Base-by-base conservation (phyloP, 2,329 filamentous ascomycete species). In the Trichoderma sp. region DNA sequence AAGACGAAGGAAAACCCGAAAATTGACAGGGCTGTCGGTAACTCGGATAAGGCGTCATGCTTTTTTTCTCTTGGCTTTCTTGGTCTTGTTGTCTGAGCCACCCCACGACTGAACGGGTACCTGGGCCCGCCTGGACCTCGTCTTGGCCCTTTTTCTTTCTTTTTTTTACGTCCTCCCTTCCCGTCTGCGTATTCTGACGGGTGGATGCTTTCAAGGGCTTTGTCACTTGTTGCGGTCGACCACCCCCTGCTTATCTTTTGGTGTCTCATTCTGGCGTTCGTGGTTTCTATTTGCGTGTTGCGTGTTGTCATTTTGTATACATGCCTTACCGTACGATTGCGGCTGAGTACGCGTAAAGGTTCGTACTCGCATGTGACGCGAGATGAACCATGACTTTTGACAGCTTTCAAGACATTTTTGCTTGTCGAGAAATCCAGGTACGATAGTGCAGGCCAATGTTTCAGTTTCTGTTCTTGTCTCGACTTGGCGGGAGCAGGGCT, bases 11-110 rank as follows among this genome's bases (percentile, higher is more conserved):
- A 3, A 14, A 39, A 14, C 7, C 30, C 30, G 7, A 10, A 39
- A 39, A 14, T 3, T 39, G 59, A 47, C 50, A 63, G 59, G 59
- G 59, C 59, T 55, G 34, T 63, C 59, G 50, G 59, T 45, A 63
- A 63, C 26, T 55, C 59, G 59, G 59, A 54, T 54, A 63, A 63
- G 59, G 59, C 59, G 59, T 55, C 59, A 55, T 62, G n/a, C 50
- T 63, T 63, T 62, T 62, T 62, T 39, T 34, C 21, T 54, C 19
- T 43, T 9, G 30, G 7, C 30, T 41, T 21, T 30, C 30, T 51
- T 26, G 39, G 43, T 10, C 7, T 14, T 7, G 34, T 44, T 51
- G 50, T 63, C 59, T 55, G 26, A 55, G 41, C 59, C 59, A 63
- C 59, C 59, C 59, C 50, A 48, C 50, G 59, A 54, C 43, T 17